Evolutionary conservation across 2,329 filamentous ascomycete genomes (phyloP).

Genomic region (Chrysosporium keratinophilum): DNA sequence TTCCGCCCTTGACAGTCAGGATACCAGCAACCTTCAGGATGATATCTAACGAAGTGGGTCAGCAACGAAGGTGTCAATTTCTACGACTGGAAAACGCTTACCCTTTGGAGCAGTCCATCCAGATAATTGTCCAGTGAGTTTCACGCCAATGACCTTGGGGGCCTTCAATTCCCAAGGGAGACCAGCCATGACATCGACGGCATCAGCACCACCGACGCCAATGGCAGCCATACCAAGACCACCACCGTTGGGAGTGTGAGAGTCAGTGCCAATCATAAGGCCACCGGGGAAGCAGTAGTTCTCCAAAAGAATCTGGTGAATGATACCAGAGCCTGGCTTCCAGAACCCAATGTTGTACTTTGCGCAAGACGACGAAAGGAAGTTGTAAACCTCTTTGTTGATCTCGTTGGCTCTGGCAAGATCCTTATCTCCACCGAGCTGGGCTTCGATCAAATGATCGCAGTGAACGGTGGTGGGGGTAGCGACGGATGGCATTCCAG

Average conservation of each 20-base stretch:
- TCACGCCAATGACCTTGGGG: conserved; percentile 92
- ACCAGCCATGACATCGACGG: conserved; percentile 95
- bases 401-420: conserved; percentile 78
- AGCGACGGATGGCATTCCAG: conserved; percentile 88
- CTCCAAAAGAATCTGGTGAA: conserved; percentile 96
- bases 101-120: conserved; percentile 93
- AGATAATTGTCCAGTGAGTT: conserved; percentile 75
- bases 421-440: conserved; percentile 88
- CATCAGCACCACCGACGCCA: conserved; percentile 95
- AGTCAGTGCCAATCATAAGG: conserved; percentile 95
- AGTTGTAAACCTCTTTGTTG: conserved; percentile 99
- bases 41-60: conserved; percentile 52
- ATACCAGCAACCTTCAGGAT: conserved; percentile 97
- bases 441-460: conserved; percentile 98
- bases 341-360: conserved; percentile 99
- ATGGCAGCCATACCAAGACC: conserved; percentile 92
- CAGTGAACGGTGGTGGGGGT: conserved; percentile 96
- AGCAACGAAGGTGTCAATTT: conserved; percentile 2
- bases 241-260: conserved; percentile 93
- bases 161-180: conserved; percentile 98
- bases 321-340: conserved; percentile 96
- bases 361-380: conserved; percentile 82
- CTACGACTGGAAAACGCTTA: conserved; percentile 35
- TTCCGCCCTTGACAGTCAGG: conserved; percentile 95
- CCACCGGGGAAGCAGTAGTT: conserved; percentile 99